Base-by-base conservation (phyloP, 768 basidiomycete species). In the Trametes cingulata region DNA sequence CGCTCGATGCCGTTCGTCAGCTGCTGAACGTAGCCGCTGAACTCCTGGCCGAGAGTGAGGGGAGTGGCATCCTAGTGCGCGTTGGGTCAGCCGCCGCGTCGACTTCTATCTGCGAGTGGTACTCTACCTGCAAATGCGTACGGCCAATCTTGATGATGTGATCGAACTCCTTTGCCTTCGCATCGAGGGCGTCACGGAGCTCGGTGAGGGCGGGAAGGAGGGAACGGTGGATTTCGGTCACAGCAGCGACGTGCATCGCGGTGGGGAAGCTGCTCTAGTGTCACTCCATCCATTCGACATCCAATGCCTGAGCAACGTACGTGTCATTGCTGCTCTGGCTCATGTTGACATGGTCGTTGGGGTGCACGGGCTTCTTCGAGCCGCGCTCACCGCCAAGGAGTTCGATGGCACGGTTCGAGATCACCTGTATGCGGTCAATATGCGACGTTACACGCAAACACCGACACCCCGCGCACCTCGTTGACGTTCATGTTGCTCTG, bases 291-390 rank as follows among this genome's bases (percentile, higher is more conserved):
- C 62, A 52, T 22, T 5, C 4, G 24, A 15, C 35, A 15, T 20
- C 37, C 43, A 39, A 37, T 52, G 50, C 39, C 10, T 33, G 22
- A 19, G 27, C 17, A 8, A 79, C 90, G 69, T 73, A 94, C 93
- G 95, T 95, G 76, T 99, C 97, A 70, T 99, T 99, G 71, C 93
- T 95, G 65, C 93, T 96, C 75, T 98, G 96, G 74, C 93, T 94
- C 91, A 90, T 96, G 80, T 99, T 99, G 68, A 98, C 95, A 76
- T 99, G 97, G 72, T 99, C 97, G 74, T 99, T 99, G 37, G 97
- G 97, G 73, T 99, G 97, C 1, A 99, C 95, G 9, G 97, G 97
- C 68, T 82, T 93, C 82, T 98, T 99, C 46, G 91, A 93, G 35
- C 97, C 97, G 57, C 98, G 80, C 76, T 95, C 82, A 17, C 97